Evolutionary conservation across 2,329 filamentous ascomycete genomes (phyloP), one percentile per base, ranked within the genome.

Genomic region (Endoconidiophora laricicola): DNA sequence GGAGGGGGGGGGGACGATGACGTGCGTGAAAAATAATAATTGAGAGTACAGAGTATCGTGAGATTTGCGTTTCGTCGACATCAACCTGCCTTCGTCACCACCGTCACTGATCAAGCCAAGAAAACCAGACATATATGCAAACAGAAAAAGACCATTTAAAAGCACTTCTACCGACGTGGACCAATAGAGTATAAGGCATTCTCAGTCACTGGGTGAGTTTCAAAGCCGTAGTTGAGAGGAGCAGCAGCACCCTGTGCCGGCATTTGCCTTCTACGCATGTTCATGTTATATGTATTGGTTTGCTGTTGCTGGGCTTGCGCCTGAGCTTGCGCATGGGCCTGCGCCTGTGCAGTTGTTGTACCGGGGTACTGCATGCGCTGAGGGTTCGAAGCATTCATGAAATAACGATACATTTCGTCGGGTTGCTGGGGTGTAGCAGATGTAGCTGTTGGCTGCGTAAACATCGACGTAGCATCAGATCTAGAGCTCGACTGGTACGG

Each of bases 311-410:
- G 44, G 3, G 26, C 44, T 16, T 46, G 44, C n/a, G 44, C 44
- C 29, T 46, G 44, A 20, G 23, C 46, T n/a, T 48, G 46, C 2
- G 37, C 46, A 18, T 46, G 44, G 3, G 26, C 44, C 18, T 46
- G 44, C n/a, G 44, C 44, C 29, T 46, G 44, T 16, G 23, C 46
- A 7, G 39, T 23, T 3, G 46, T 39, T 24, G 40, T 23, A 12
- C 24, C 24, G 23, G 46, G 38, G 46, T 41, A 48, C 9, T 48
- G 46, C 38, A 48, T 42, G n/a, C 38, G 37, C 16, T 39, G 46
- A n/a, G 37, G 24, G 26, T 18, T 20, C 3, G 37, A n/a, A 23
- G 26, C 26, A 29, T 29, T 29, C 10, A 39, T 12, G 33, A 20
- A 41, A 18, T 40, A 48, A 3, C 38, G 37, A n/a, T 48, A 48